Base-by-base conservation (phyloP, 805 yeast species). In the Myxozyma nipponensis region DNA sequence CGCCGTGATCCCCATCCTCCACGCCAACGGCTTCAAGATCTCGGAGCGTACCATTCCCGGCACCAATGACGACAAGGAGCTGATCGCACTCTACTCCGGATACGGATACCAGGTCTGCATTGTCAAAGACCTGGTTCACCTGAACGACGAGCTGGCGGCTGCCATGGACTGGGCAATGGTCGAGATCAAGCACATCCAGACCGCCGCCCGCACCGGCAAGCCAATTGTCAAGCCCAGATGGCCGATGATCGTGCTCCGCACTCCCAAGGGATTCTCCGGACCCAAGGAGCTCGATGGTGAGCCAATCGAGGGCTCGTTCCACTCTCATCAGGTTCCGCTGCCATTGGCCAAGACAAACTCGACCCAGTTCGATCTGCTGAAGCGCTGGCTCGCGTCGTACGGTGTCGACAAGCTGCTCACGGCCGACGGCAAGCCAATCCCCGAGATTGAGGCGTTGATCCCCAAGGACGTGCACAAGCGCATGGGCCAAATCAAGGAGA, bases 231-330 rank as follows among this genome's bases (percentile, higher is more conserved):
- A 54, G 42, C 58, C 60, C 15, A 44, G 58, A 13, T 57, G 56
- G 56, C 60, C 60, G 39, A 50, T 57, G 56, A 50, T 57, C 22
- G 54, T 57, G n/a, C 56, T 57, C 22, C 60, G 59, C 23, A 50
- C 60, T 6, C 60, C 60, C 10, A 57, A 57, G 48, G 60, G 60
- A 3, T 54, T 44, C 47, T 49, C 56, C 21, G 58, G 60, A 15
- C 60, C 60, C 18, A 54, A 54, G 50, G 22, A 19, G 26, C 51
- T 54, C 45, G 26, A 54, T 24, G 58, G 54, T 34, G 47, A 24
- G 22, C 56, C 56, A 6, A 39, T 57, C 38, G 60, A 54, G 42
- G 60, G 60, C n/a, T 50, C 54, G 13, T 57, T 45, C 52, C 60
- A 45, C 50, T 49, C 60, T 18, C 60, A 57, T 32, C 60, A 57